phyloP scores from a whole-genome alignment of 306 rosid species.

The Citrullus mucosospermus region DNA sequence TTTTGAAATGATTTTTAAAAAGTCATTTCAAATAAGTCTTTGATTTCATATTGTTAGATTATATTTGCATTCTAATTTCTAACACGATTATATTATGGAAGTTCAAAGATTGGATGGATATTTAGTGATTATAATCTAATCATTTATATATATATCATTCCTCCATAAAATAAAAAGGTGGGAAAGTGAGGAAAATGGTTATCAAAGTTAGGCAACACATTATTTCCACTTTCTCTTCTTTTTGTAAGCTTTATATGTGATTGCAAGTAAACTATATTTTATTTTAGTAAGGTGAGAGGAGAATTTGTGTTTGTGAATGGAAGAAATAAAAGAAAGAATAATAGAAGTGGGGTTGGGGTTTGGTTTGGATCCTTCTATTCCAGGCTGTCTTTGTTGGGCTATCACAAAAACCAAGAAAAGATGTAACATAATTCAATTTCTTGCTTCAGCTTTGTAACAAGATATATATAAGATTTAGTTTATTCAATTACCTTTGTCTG shows the following conservation, averaged over 20 bases:
- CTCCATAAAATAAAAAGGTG: background rate
- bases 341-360: constrained; percentile 4
- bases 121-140: background rate
- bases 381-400: constrained; percentile 1
- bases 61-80: background rate
- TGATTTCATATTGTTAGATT: background rate
- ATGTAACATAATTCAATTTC: background rate
- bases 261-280: background rate
- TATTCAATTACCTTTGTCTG: background rate
- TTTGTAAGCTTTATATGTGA: background rate
- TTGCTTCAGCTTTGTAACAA: background rate
- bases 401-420: background rate
- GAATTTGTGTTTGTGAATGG: no score
- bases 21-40: background rate
- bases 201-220: background rate
- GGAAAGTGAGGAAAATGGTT: background rate
- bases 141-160: background rate
- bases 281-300: background rate
- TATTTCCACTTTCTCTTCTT: background rate
- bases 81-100: background rate
- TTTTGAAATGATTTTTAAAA: no score
- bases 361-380: constrained; percentile 6
- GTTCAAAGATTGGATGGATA: background rate
- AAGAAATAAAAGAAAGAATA: background rate
- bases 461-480: background rate